phyloP scores from a whole-genome alignment of 148 eudicot genomes.

The Dianthus caryophyllus region DNA sequence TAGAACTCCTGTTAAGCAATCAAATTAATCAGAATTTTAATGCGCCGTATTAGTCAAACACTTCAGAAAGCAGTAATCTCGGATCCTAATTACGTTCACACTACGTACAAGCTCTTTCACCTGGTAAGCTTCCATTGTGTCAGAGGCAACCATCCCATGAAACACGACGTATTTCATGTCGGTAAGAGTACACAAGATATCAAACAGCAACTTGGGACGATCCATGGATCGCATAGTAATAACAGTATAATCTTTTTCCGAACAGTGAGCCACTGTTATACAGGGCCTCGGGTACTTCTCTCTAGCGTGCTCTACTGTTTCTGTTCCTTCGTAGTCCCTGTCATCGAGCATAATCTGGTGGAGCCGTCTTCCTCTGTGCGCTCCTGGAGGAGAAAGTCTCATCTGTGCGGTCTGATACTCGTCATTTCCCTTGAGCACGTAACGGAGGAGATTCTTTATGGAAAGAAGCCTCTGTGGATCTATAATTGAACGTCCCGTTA shows the following conservation, averaged over 20 bases:
- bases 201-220: conserved; percentile 86
- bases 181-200: conserved; percentile 78
- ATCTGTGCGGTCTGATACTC: conserved; percentile 55
- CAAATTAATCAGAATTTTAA: not conserved
- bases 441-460: conserved; percentile 54
- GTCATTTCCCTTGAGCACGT: conserved; percentile 62
- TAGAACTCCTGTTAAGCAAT: conserved; percentile 60
- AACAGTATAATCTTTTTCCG: conserved; percentile 73
- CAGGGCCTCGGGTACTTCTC: conserved; percentile 41
- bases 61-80: not conserved
- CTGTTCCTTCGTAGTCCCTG: conserved; percentile 63
- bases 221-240: conserved; percentile 74
- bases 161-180: conserved; percentile 92
- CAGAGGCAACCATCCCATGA: conserved; percentile 60
- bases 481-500: conserved; percentile 31
- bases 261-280: conserved; percentile 49
- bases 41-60: not conserved
- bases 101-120: conserved; percentile 22
- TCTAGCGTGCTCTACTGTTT: conserved; percentile 19
- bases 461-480: conserved; percentile 60
- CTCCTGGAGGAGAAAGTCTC: conserved; percentile 58
- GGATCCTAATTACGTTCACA: not conserved
- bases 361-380: conserved; percentile 74
- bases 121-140: conserved; percentile 62
- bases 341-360: conserved; percentile 93